phyloP scores from a whole-genome alignment of 805 yeast genomes.

The Kluyveromyces nonfermentans region DNA sequence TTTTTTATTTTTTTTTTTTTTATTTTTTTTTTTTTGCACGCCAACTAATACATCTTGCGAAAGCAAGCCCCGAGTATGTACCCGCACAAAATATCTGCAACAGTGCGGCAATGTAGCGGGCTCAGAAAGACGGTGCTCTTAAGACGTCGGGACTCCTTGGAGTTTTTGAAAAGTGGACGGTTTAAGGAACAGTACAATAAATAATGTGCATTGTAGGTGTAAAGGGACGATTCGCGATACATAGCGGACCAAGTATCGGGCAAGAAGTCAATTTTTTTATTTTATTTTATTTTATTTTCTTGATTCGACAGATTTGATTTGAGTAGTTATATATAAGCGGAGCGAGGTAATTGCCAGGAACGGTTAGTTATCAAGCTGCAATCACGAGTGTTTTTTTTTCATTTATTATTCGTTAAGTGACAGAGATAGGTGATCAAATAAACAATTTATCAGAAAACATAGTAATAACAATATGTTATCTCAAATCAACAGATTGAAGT shows the following conservation, averaged over 20 bases:
- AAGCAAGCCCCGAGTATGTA: not conserved
- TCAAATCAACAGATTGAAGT: slow-evolving; percentile 1
- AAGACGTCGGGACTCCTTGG: not conserved
- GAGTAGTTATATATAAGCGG: not conserved
- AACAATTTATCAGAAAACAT: not conserved
- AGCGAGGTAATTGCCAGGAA: not conserved
- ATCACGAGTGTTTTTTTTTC: too few species aligned
- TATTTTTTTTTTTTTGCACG: too few species aligned
- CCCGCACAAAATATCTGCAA: not conserved
- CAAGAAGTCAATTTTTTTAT: not conserved
- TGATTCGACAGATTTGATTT: not conserved
- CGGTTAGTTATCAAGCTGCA: too few species aligned
- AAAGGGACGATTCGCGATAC: not conserved
- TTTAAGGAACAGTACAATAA: too few species aligned
- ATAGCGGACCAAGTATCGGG: not conserved
- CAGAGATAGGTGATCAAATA: too few species aligned
- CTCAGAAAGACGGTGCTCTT: not conserved
- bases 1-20: too few species aligned
- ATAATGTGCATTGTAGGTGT: not conserved
- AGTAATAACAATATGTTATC: slow-evolving; percentile 1
- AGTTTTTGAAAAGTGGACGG: not conserved
- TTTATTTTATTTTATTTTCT: too few species aligned
- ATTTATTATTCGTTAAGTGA: too few species aligned
- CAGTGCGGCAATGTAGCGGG: not conserved
- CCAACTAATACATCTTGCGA: too few species aligned